Percentiles rank a stretch among this genome's conserved stretches.
Conservation (phyloP, 2,329 filamentous ascomycete genomes). For the Teratosphaeria zuluensis region DNA sequence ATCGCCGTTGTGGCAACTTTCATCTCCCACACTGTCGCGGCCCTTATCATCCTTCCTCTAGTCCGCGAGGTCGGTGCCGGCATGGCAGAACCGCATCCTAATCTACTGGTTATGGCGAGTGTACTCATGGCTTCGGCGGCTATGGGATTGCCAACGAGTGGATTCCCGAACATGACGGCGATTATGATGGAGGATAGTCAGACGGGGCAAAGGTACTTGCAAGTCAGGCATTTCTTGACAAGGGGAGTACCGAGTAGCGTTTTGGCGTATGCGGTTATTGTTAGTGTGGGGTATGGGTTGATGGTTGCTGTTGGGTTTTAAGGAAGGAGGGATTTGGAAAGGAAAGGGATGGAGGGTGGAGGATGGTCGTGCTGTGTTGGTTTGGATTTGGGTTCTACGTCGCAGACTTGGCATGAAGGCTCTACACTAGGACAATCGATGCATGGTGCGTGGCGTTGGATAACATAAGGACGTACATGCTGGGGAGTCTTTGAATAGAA, state of each 20-base stretch:
- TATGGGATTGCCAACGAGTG: conserved; percentile 91
- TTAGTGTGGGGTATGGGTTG: conserved; percentile 81
- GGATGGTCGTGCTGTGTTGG: no score
- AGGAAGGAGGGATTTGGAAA: background rate
- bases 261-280: conserved; percentile 68
- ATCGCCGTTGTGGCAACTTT: conserved; percentile 94
- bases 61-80: conserved; percentile 73
- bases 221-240: conserved; percentile 89
- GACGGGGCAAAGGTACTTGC: conserved; percentile 82
- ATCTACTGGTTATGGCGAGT: conserved; percentile 87
- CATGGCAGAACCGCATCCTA: conserved; percentile 87
- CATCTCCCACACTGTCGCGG: conserved; percentile 94
- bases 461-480: no score
- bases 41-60: conserved; percentile 84
- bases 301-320: conserved; percentile 65
- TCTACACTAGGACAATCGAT: no score
- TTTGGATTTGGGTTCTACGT: no score
- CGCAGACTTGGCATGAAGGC: no score
- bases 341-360: no score
- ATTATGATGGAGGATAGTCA: conserved; percentile 98
- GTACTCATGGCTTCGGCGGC: conserved; percentile 97
- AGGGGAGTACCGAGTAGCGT: conserved; percentile 83
- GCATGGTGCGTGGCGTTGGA: no score
- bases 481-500: no score
- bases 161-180: conserved; percentile 98